Percentiles rank a stretch among this genome's conserved stretches.
Evolutionary conservation across 2,329 filamentous ascomycete species (phyloP).

Genomic region (Penicillium occitanis): DNA sequence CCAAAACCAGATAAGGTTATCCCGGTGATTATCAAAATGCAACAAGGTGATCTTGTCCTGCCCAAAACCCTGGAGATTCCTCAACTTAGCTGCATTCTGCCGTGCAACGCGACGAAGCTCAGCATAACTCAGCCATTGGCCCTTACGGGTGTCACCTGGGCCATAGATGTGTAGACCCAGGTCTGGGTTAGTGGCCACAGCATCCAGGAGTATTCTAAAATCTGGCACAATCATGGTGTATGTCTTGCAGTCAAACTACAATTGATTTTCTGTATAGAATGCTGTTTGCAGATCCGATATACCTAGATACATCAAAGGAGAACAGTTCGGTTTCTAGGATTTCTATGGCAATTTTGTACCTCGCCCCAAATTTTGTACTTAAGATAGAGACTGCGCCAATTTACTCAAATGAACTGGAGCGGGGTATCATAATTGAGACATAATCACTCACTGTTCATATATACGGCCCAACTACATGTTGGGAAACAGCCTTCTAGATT

Average conservation of each 20-base stretch:
- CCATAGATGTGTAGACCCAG: not conserved
- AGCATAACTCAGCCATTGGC: not conserved
- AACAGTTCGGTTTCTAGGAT: not conserved
- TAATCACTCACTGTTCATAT: not conserved
- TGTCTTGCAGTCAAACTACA: not conserved
- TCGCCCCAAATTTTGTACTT: not conserved
- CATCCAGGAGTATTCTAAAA: not conserved
- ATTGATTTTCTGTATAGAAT: not conserved
- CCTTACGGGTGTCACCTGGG: not conserved
- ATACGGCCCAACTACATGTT: not conserved
- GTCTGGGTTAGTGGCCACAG: not conserved
- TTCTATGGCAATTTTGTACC: not conserved
- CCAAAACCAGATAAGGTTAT: slow-evolving; percentile 42
- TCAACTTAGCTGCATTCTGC: slow-evolving; percentile 1
- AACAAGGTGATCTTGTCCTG: not conserved
- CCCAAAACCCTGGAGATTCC: not conserved
- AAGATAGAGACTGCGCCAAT: not conserved
- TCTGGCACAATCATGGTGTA: not conserved
- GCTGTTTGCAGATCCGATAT: not conserved
- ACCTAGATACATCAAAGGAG: not conserved
- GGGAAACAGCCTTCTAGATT: not conserved
- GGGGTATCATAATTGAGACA: not conserved
- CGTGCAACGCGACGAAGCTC: slow-evolving; percentile 1
- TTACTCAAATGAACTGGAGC: not conserved
- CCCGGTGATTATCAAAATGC: slow-evolving; percentile 36